Conservation (phyloP, 495 filamentous ascomycete species). For the Aspergillus sparsus region DNA sequence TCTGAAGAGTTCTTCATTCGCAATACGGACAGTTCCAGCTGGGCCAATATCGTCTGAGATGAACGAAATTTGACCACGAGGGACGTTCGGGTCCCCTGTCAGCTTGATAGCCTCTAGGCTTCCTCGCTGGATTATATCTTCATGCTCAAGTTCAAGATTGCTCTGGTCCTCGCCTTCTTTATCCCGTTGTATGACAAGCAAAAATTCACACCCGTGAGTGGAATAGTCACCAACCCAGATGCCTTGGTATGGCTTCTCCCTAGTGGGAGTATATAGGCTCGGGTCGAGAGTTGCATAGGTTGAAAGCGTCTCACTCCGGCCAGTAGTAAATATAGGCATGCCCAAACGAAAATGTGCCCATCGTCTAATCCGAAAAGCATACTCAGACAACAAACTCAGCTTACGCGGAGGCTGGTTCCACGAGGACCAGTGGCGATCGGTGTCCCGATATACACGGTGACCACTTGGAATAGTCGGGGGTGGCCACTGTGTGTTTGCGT, state of each 20-base stretch:
- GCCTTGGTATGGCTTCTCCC: slow-evolving; percentile 77
- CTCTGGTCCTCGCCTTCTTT: slow-evolving; percentile 11
- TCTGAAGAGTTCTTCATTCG: slow-evolving; percentile 65
- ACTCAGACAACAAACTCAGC: slow-evolving; percentile 57
- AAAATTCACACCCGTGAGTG: slow-evolving; percentile 84
- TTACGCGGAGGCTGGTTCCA: slow-evolving; percentile 43
- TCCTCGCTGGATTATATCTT: slow-evolving; percentile 43
- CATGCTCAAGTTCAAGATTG: slow-evolving; percentile 12
- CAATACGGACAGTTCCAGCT: slow-evolving; percentile 59
- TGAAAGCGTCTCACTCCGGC: slow-evolving; percentile 63
- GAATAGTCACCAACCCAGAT: slow-evolving; percentile 93
- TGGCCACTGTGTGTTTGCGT: slow-evolving; percentile 65
- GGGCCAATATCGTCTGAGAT: slow-evolving; percentile 72
- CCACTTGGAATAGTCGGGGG: slow-evolving; percentile 65
- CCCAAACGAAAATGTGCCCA: slow-evolving; percentile 61
- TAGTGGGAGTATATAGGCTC: slow-evolving; percentile 71
- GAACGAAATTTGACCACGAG: slow-evolving; percentile 81
- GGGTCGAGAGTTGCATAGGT: slow-evolving; percentile 78
- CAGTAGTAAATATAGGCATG: slow-evolving; percentile 36
- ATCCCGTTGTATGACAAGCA: slow-evolving; percentile 74
- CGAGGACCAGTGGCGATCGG: slow-evolving; percentile 34
- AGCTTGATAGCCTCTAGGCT: slow-evolving; percentile 80
- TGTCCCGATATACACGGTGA: slow-evolving; percentile 31
- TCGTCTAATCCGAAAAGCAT: slow-evolving; percentile 69
- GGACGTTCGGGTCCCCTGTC: slow-evolving; percentile 87